Base-by-base conservation (phyloP, 768 basidiomycete genomes). In the Macrolepiota dolichaula region DNA sequence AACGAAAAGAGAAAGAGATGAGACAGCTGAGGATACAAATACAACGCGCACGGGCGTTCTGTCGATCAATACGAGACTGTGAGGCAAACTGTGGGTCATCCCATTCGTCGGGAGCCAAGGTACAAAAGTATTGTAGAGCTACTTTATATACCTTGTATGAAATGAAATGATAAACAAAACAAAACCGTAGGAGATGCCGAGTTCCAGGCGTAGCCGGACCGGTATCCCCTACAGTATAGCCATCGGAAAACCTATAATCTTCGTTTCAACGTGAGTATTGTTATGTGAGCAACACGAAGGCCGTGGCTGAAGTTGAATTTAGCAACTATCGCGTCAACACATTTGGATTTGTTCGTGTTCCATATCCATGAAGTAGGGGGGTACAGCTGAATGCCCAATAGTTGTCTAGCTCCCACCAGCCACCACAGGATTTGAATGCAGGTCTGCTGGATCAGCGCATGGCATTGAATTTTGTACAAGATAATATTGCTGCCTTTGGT, bases 401-500 rank as follows among this genome's bases (percentile, higher is more conserved):
- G 80, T 72, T 86, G 27, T 72, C 85, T 1, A 85, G 84, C 57
- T 61, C 70, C 1, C 69, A 74, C 55, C 75, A 84, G 5, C 70
- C 74, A 1, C 70, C 81, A 0, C 67, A 80, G 62, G 81, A 85
- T 63, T 71, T 86, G 27, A 88, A 88, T 63, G 78, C 78, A 1
- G 87, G 87, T 13, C 71, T 89, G 15, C 74, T 73, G 36, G 89
- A 91, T 68, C 86, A 89, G 70, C 73, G 78, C 1, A 73, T 77
- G 35, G 86, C 86, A 0, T 70, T 92, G 0, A 64, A 73, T 15
- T 91, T 88, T 70, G 72, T 90, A 0, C 81, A 87, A 63, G 74
- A 85, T n/a, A 87, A 91, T 65, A 84, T 89, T 15, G 79, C 74
- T 2, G 77, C 78, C 2, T 90, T 90, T 66, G 87, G 87, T 12